Evolutionary conservation across 257 asterid genomes (phyloP).

Genomic region (Plantago elongata): DNA sequence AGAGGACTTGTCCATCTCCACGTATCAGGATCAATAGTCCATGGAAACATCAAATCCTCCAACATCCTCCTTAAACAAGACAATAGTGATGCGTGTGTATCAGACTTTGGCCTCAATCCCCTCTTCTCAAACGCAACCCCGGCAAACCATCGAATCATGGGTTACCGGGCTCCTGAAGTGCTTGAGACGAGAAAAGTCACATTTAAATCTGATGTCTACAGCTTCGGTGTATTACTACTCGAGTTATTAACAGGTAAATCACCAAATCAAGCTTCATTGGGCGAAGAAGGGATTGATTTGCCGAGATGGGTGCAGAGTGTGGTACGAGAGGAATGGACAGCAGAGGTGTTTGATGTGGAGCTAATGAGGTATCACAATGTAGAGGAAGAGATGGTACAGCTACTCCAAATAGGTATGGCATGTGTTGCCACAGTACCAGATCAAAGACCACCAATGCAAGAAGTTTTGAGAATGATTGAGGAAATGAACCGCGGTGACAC

Average conservation of each 20-base stretch:
- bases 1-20: slow-evolving; percentile 89
- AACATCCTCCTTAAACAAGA: slow-evolving; percentile 80
- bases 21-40: slow-evolving; percentile 54
- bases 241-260: slow-evolving; percentile 93
- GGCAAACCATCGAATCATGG: slow-evolving; percentile 75
- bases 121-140: slow-evolving; percentile 61
- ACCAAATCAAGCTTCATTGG: slow-evolving; percentile 89
- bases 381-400: slow-evolving; percentile 98
- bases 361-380: slow-evolving; percentile 87
- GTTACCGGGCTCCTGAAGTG: slow-evolving; percentile 93
- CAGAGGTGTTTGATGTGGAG: slow-evolving; percentile 92
- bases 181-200: slow-evolving; percentile 80
- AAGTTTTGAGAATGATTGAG: slow-evolving; percentile 78
- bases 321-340: slow-evolving; percentile 96
- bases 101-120: slow-evolving; percentile 76
- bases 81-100: slow-evolving; percentile 50
- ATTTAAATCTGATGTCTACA: slow-evolving; percentile 75
- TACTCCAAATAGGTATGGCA: slow-evolving; percentile 91
- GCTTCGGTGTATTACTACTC: slow-evolving; percentile 70
- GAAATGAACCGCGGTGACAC: slow-evolving; percentile 73
- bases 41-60: slow-evolving; percentile 95
- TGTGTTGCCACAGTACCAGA: slow-evolving; percentile 80
- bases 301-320: slow-evolving; percentile 99
- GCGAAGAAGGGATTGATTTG: slow-evolving; percentile 89
- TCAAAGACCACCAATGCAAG: slow-evolving; percentile 70